Percentiles rank a stretch among this genome's conserved stretches.
phyloP scores from a whole-genome alignment of 2,329 filamentous ascomycete species.

The Trichoderma polysporum region DNA sequence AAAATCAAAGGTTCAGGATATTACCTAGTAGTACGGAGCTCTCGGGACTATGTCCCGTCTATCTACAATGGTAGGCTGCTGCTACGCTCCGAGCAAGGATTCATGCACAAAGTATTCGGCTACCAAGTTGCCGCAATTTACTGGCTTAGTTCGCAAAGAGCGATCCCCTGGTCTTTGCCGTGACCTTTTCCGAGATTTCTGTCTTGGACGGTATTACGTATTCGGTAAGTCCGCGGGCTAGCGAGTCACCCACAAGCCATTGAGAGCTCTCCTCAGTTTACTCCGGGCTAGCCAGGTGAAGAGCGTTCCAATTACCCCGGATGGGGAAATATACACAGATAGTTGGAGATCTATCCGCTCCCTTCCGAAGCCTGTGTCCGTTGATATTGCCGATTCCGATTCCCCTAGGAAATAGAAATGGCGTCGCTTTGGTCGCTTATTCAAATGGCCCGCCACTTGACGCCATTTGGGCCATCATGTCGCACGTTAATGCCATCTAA shows the following conservation, averaged over 20 bases:
- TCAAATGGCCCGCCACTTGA: not conserved
- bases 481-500: not conserved
- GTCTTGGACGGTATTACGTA: not conserved
- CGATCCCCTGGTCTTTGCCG: not conserved
- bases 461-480: not conserved
- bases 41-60: not conserved
- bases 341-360: not conserved
- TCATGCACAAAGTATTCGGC: too few relatives aligned
- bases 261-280: not conserved
- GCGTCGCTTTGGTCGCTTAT: not conserved
- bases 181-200: not conserved
- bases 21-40: not conserved
- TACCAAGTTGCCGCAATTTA: not conserved
- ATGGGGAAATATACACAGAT: not conserved
- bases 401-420: not conserved
- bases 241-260: not conserved
- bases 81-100: too few relatives aligned
- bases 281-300: not conserved
- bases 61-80: not conserved
- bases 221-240: conserved; percentile 13
- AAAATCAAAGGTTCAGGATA: not conserved
- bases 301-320: not conserved
- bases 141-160: not conserved
- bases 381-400: conserved; percentile 9
- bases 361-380: not conserved